These are phyloP conservation scores for Populus hybrid DNA, from an alignment of 441 rosid species.

Conservation along the genomic window DNA sequence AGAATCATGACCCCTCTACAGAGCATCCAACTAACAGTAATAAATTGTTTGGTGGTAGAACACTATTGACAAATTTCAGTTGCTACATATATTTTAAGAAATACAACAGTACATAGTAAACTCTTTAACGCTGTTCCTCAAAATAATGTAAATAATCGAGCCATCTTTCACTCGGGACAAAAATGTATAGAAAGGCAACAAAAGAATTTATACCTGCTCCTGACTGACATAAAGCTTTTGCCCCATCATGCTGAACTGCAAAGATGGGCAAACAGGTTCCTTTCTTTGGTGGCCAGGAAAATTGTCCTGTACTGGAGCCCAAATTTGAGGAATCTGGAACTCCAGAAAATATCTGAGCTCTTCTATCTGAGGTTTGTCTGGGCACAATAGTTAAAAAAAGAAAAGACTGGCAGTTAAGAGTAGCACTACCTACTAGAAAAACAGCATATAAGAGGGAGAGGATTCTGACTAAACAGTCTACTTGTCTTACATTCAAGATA, in stretches of 20 bases:
- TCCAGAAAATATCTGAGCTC: slow-evolving; percentile 70
- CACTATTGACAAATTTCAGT: not conserved
- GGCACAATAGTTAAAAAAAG: slow-evolving; percentile 9
- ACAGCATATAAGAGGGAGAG: not conserved
- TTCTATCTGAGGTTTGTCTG: slow-evolving; percentile 73
- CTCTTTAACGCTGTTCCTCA: not conserved
- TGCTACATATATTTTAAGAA: not conserved
- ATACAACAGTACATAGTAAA: not conserved
- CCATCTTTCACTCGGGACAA: not conserved
- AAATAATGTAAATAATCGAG: not conserved
- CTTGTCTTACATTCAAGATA: slow-evolving; percentile 60
- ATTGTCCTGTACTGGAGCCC: slow-evolving; percentile 64
- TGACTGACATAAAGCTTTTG: slow-evolving; percentile 63
- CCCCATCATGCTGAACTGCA: slow-evolving; percentile 81
- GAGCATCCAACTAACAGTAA: too few relatives aligned
- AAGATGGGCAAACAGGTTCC: slow-evolving; percentile 75
- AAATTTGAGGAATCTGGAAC: slow-evolving; percentile 60
- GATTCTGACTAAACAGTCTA: not conserved
- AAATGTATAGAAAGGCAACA: not conserved
- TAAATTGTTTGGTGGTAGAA: not conserved
- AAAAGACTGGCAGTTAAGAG: not conserved
- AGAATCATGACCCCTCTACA: not conserved
- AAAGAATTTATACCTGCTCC: slow-evolving; percentile 51
- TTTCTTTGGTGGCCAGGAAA: slow-evolving; percentile 58
- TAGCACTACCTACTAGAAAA: not conserved